Base-by-base conservation (phyloP, 345 rosid genomes). In the Salix koriyanagi region DNA sequence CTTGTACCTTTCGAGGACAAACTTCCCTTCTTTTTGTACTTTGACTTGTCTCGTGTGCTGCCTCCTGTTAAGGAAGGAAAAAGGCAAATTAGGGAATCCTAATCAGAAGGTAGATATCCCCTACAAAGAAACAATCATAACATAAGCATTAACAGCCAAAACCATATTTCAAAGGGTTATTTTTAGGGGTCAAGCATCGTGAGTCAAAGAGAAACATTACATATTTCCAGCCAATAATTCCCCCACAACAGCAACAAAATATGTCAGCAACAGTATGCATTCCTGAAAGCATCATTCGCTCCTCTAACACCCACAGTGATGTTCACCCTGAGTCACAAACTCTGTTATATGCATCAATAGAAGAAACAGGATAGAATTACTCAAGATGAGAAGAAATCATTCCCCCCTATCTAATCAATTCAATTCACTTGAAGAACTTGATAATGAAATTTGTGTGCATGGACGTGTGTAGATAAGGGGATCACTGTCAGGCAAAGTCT, bases 141-240 rank as follows among this genome's bases (percentile, higher is more conserved):
- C 44, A 41, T 11, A 41, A 41, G 44, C 50, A 46, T 46, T 46
- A 1, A 46, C 50, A 46, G 50, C 50, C 50, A 46, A 46, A 46
- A 18, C 18, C 6, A 3, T 46, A 54, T 54, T 54, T 19, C 11
- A 21, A 54, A 54, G 60, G 60, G 11, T 19, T 54, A 6, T 54
- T 54, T 54, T 6, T 54, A 54, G 23, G 60, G 60, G 25, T 41
- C 13, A 41, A 41, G 44, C 44, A 41, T 41, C 12, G 44, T 41
- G 44, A 2, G 44, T 41, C 44, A 41, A 41, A 28, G 70, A 50
- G 65, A 65, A 69, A 65, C 78, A 70, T 70, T 90, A 92, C 98
- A 54, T 92, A 94, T 94, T 94, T 94, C 98, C 98, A 92, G 82
- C 98, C 98, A 77, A 92, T 89, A 67, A 86, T 89, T 75, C 90